phyloP scores from a whole-genome alignment of 2,329 filamentous ascomycete species.

The Alternaria triticina region DNA sequence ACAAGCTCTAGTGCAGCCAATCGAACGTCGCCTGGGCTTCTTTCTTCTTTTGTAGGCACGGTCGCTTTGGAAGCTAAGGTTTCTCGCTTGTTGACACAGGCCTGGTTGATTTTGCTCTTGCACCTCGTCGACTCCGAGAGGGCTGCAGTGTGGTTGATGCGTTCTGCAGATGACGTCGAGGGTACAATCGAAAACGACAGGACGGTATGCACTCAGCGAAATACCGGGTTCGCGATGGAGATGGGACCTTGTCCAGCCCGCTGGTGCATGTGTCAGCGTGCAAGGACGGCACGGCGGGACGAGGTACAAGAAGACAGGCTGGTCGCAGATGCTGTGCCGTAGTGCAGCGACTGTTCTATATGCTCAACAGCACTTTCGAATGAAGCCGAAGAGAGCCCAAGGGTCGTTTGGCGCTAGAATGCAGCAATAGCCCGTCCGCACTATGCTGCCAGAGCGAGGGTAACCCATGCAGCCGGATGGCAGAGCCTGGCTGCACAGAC shows the following conservation, averaged over 20 bases:
- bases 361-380: slow-evolving; percentile 21
- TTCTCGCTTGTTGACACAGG: slow-evolving; percentile 1
- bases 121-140: slow-evolving; percentile 1
- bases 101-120: slow-evolving; percentile 3
- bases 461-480: slow-evolving; percentile 35
- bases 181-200: slow-evolving; percentile 32
- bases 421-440: slow-evolving; percentile 36
- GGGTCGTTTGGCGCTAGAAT: slow-evolving; percentile 28
- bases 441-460: slow-evolving; percentile 38
- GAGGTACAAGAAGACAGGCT: slow-evolving; percentile 19
- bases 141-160: slow-evolving; percentile 2
- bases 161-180: slow-evolving; percentile 18
- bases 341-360: slow-evolving; percentile 30
- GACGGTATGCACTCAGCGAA: slow-evolving; percentile 30
- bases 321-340: slow-evolving; percentile 23
- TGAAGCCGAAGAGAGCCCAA: slow-evolving; percentile 23
- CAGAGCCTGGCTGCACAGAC: slow-evolving; percentile 32
- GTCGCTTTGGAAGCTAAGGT: slow-evolving; percentile 6
- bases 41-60: slow-evolving; percentile 13
- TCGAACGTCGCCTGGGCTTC: slow-evolving; percentile 13
- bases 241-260: slow-evolving; percentile 27
- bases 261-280: slow-evolving; percentile 28
- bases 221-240: slow-evolving; percentile 24
- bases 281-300: slow-evolving; percentile 18
- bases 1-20: slow-evolving; percentile 27